These are phyloP conservation scores for Cyclotella sp. DNA, from an alignment of 108 stramenopile species.

Conservation along the genomic window DNA sequence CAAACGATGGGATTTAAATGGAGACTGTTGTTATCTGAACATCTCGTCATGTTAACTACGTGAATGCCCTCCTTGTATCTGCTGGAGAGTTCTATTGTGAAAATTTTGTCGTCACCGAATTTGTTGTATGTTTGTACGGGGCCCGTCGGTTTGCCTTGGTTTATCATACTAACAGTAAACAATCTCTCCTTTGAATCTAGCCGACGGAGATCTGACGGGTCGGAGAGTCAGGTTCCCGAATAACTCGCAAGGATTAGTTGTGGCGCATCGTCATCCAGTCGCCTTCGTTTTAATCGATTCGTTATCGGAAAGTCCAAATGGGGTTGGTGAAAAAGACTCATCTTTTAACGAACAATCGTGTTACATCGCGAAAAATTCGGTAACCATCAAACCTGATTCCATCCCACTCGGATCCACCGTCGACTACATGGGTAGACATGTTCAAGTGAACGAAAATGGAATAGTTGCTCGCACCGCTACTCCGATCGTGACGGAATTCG, in stretches of 20 bases:
- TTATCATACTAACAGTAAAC: too few species aligned
- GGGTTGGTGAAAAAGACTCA: constrained; percentile 13
- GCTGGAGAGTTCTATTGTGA: background rate
- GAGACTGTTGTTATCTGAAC: too few species aligned
- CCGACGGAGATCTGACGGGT: constrained; percentile 78
- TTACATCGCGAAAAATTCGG: constrained; percentile 31
- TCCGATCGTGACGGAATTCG: background rate
- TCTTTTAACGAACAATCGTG: constrained; percentile 38
- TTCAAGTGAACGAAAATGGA: constrained; percentile 31
- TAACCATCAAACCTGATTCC: constrained; percentile 45
- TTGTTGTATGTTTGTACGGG: background rate
- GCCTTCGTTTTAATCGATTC: constrained; percentile 69
- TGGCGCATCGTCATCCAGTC: constrained; percentile 84
- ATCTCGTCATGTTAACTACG: too few species aligned
- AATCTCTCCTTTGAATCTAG: constrained; percentile 15
- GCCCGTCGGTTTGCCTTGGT: background rate
- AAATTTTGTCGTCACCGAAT: background rate
- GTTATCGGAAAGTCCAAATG: background rate
- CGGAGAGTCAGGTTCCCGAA: constrained; percentile 57
- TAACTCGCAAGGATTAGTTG: constrained; percentile 62
- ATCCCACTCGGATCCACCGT: constrained; percentile 47
- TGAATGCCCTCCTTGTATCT: background rate
- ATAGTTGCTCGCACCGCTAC: constrained; percentile 6
- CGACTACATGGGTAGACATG: constrained; percentile 59
- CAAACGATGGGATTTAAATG: too few species aligned